Evolutionary conservation across 176 grass and related monocot genomes (phyloP).

Genomic region (Olyra latifolia): DNA sequence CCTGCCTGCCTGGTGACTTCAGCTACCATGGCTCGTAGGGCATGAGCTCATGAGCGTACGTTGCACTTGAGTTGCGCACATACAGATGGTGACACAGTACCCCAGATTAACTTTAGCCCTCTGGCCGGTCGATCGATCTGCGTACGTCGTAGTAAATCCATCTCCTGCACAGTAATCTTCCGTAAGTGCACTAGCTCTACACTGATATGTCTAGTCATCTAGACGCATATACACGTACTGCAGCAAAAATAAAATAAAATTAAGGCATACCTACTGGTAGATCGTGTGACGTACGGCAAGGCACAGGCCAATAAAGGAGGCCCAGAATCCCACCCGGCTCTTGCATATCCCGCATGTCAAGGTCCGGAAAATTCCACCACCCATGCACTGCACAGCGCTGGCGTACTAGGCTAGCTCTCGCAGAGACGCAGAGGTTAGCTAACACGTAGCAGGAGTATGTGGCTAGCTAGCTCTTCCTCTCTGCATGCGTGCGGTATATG

Average conservation of each 20-base stretch:
- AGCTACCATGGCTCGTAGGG: background rate
- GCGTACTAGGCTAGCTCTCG: background rate
- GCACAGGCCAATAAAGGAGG: slow-evolving; percentile 12
- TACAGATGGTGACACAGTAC: background rate
- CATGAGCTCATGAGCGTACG: no score
- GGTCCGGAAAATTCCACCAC: background rate
- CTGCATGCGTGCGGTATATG: background rate
- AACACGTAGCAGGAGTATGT: slow-evolving; percentile 23
- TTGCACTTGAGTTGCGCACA: no score
- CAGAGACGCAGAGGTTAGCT: background rate
- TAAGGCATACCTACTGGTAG: no score
- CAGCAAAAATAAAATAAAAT: no score
- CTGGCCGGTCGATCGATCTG: no score
- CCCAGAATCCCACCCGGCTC: background rate
- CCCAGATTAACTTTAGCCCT: background rate
- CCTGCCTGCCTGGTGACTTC: slow-evolving; percentile 5
- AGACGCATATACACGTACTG: no score
- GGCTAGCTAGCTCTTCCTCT: background rate
- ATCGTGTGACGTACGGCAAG: slow-evolving; percentile 10
- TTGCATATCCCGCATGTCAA: slow-evolving; percentile 16
- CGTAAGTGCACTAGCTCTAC: no score
- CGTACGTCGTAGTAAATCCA: no score
- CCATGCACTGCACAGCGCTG: background rate
- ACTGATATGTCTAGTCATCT: no score
- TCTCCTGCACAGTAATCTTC: no score